These are phyloP conservation scores for Quercus variabilis DNA, from an alignment of 306 rosid species.

Conservation along the genomic window DNA sequence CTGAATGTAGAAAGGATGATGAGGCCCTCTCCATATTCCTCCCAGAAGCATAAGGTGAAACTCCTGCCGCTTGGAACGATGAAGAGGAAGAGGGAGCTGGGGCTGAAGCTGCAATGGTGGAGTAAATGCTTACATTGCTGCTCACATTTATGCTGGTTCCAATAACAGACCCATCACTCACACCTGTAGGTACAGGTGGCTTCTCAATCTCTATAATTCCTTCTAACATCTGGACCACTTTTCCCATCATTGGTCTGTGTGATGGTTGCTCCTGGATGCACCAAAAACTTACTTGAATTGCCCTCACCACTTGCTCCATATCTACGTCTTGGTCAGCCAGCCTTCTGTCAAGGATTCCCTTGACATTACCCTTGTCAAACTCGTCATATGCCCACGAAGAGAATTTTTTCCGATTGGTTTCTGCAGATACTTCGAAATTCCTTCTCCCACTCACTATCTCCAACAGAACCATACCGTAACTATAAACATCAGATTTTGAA, in stretches of 20 bases:
- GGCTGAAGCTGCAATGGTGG: constrained; percentile 28
- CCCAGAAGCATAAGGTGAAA: constrained; percentile 22
- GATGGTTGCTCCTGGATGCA: constrained; percentile 59
- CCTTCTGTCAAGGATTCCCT: constrained; percentile 36
- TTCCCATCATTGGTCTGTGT: constrained; percentile 68
- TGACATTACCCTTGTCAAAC: constrained; percentile 40
- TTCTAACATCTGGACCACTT: constrained; percentile 79
- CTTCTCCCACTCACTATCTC: constrained; percentile 81
- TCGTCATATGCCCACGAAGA: constrained; percentile 44
- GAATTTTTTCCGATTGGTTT: constrained; percentile 41
- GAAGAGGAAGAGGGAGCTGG: constrained; percentile 42
- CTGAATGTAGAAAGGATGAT: constrained; percentile 38
- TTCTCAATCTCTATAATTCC: constrained; percentile 59
- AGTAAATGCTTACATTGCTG: constrained; percentile 29
- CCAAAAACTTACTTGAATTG: constrained; percentile 51
- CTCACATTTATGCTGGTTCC: constrained; percentile 30
- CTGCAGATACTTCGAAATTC: constrained; percentile 55
- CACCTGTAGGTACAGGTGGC: constrained; percentile 54
- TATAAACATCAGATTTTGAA: constrained; percentile 50
- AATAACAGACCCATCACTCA: constrained; percentile 17
- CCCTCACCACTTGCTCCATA: constrained; percentile 39
- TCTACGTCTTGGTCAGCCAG: constrained; percentile 32
- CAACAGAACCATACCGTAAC: constrained; percentile 78
- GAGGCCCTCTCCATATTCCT: constrained; percentile 33
- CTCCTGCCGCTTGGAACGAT: constrained; percentile 29